Evolutionary conservation across 176 grass and related monocot species (phyloP), one percentile per base, ranked within the genome.

Genomic region (Oryza glaberrima): DNA sequence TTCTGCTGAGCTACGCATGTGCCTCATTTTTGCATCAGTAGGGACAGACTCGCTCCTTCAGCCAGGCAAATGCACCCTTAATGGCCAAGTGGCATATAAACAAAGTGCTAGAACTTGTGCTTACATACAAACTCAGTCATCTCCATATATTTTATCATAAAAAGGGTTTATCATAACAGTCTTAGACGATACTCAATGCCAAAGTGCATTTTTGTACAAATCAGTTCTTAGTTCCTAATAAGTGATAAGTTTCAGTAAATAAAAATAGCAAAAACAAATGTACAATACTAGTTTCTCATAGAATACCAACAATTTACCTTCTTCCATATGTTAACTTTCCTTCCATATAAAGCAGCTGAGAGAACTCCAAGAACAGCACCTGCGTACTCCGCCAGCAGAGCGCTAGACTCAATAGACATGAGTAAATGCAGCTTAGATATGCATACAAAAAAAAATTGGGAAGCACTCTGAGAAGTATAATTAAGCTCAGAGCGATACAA

Each of bases 331-430:
- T 95, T 88, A 75, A 90, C 93, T 86, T 89, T 94, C 77, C 93
- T 84, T 90, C 96, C 93, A 88, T 96, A 96, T 76, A 98, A 96
- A 85, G 86, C 83, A 72, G 93, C 91, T 72, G 96, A 98, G 67
- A 98, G 88, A 88, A 99, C 93, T 89, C 96, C 96, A 90, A 99
- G 93, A 81, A 96, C 83, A 48, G 96, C 96, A 89, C 96, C 96
- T 72, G 96, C 90, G 82, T 99, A 99, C 84, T 99, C 93, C 22
- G 89, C 93, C 79, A 96, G 80, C 79, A 99, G 75, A 81, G 93
- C 72, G n/a, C 96, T 99, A 88, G 70, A 83, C 79, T 83, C 89
- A 90, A 86, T 46, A 77, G 80, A 69, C 70, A 88, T 80, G 72
- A 85, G 69, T 30, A 85, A 48, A 45, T 77, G 35, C 25, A 83